Percentiles rank a stretch among this genome's conserved stretches.
phyloP scores from a whole-genome alignment of 2,329 filamentous ascomycete genomes.

The Furcasterigmium furcatum region DNA sequence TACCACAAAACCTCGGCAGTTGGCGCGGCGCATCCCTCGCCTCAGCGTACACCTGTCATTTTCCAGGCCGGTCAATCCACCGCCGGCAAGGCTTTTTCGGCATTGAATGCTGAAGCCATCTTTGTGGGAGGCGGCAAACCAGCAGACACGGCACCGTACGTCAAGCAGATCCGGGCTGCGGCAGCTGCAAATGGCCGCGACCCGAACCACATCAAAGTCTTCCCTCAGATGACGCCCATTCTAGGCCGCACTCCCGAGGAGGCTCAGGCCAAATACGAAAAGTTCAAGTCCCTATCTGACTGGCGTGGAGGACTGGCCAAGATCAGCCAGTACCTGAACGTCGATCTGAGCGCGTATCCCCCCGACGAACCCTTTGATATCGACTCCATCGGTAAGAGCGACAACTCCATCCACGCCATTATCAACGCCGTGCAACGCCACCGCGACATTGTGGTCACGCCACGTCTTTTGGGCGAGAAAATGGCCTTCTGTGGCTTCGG shows the following conservation, averaged over 20 bases:
- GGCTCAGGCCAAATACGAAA: conserved; percentile 47
- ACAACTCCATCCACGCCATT: too few species aligned
- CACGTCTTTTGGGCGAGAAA: conserved; percentile 34
- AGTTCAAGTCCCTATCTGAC: conserved; percentile 48
- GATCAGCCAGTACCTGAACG: conserved; percentile 52
- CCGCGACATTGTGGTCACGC: conserved; percentile 21
- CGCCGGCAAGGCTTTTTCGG: conserved; percentile 53
- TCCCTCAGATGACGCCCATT: conserved; percentile 46
- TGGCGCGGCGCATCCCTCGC: conserved; percentile 50
- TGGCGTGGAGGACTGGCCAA: conserved; percentile 51
- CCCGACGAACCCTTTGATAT: too few species aligned
- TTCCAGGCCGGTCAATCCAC: conserved; percentile 58
- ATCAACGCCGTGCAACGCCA: conserved; percentile 44
- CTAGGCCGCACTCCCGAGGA: conserved; percentile 48
- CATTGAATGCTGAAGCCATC: conserved; percentile 57
- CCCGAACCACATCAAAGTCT: conserved; percentile 54
- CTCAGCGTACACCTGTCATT: conserved; percentile 53
- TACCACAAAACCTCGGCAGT: conserved; percentile 22
- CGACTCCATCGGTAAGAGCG: too few species aligned
- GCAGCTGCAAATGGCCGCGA: conserved; percentile 50
- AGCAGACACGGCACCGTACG: not conserved
- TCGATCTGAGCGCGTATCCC: too few species aligned
- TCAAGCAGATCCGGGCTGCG: conserved; percentile 32
- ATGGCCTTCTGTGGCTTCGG: conserved; percentile 36
- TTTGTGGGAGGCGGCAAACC: conserved; percentile 27